Evolutionary conservation across 192 early-diverging fungal species (phyloP).

Genomic region (Irineochytrium annulatum): DNA sequence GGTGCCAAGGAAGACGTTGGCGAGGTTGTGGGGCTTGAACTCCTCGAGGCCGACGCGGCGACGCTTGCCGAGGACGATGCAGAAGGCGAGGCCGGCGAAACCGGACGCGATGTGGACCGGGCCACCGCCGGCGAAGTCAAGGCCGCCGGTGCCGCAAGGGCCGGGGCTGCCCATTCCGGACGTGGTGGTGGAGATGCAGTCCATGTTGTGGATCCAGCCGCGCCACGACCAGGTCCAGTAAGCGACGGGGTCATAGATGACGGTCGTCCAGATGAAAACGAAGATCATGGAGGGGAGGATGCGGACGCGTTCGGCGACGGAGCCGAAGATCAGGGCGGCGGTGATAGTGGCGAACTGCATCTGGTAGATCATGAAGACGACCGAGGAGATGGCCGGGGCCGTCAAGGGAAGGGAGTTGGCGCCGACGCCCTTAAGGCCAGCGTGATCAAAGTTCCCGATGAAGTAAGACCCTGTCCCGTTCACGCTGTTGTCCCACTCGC

Average conservation of each 20-base stretch:
- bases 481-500: slow-evolving; percentile 41
- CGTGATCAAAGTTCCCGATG: slow-evolving; percentile 79
- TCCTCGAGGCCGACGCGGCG: slow-evolving; percentile 61
- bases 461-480: slow-evolving; percentile 52
- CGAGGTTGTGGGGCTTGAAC: slow-evolving; percentile 85
- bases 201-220: slow-evolving; percentile 74
- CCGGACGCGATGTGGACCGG: slow-evolving; percentile 92
- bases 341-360: slow-evolving; percentile 92
- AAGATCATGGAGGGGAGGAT: slow-evolving; percentile 84
- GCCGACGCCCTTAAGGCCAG: slow-evolving; percentile 63
- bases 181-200: slow-evolving; percentile 30
- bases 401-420: slow-evolving; percentile 45
- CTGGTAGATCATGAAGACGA: slow-evolving; percentile 49
- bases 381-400: slow-evolving; percentile 63
- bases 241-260: slow-evolving; percentile 91
- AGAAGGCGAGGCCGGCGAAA: slow-evolving; percentile 83
- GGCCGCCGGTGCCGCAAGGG: slow-evolving; percentile 59
- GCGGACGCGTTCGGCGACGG: slow-evolving; percentile 84
- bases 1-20: slow-evolving; percentile 87
- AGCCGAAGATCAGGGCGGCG: slow-evolving; percentile 84
- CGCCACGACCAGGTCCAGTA: slow-evolving; percentile 90
- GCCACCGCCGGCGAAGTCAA: slow-evolving; percentile 97
- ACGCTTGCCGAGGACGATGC: slow-evolving; percentile 80
- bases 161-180: not conserved
- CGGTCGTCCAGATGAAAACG: slow-evolving; percentile 84